Percentiles rank a stretch among this genome's conserved stretches.
These are phyloP conservation scores for Lippia alba DNA, from an alignment of 305 asterid genomes.

Conservation along the genomic window DNA sequence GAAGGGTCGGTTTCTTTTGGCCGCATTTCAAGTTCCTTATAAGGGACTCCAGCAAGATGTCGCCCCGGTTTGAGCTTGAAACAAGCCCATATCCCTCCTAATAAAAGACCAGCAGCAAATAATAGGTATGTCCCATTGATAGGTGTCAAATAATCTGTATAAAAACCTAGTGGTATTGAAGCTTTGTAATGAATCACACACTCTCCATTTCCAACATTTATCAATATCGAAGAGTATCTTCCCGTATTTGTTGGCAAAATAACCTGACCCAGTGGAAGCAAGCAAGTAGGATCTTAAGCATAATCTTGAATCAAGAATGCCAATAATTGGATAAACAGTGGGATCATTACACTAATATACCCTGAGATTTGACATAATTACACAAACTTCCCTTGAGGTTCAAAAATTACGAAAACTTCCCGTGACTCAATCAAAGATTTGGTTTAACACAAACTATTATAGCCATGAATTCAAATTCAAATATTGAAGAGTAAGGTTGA, in stretches of 20 bases:
- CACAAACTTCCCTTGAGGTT: too few relatives aligned
- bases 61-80: slow-evolving; percentile 50
- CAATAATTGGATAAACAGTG: neutral
- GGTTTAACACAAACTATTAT: too few relatives aligned
- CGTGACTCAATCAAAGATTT: neutral
- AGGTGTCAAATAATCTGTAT: slow-evolving; percentile 45
- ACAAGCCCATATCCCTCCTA: slow-evolving; percentile 61
- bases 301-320: neutral
- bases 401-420: too few relatives aligned
- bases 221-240: slow-evolving; percentile 44
- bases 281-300: slow-evolving; percentile 21
- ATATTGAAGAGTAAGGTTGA: too few relatives aligned
- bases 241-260: slow-evolving; percentile 42
- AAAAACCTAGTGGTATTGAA: slow-evolving; percentile 37
- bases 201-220: slow-evolving; percentile 41
- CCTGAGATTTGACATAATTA: too few relatives aligned
- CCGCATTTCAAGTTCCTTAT: slow-evolving; percentile 74
- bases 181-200: slow-evolving; percentile 50
- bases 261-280: slow-evolving; percentile 48
- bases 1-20: slow-evolving; percentile 40
- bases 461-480: too few relatives aligned
- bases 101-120: slow-evolving; percentile 46
- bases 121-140: slow-evolving; percentile 52
- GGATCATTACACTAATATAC: too few relatives aligned
- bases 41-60: slow-evolving; percentile 51